Base-by-base conservation (phyloP, 2,329 filamentous ascomycete genomes). In the Pestalotiopsis sp. region DNA sequence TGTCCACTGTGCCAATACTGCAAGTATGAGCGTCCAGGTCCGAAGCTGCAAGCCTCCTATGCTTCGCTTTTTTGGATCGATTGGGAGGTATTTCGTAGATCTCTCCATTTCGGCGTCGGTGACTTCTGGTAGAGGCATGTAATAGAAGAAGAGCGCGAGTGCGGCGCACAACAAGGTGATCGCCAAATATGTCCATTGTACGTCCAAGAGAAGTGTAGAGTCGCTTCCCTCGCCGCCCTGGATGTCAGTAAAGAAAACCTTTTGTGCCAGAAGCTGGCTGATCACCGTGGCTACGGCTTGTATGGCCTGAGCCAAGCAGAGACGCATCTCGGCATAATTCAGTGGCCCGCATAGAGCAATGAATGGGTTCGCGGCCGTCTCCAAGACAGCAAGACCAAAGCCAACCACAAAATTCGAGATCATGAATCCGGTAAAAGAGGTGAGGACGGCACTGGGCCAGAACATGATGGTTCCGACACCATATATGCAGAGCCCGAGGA, bases 121-220 rank as follows among this genome's bases (percentile, higher is more conserved):
- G 9, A 89, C 85, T 72, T 91, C 90, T 0, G 89, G 89, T 2
- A 91, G 80, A 0, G 89, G 89, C 84, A 91, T 89, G 74, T 91
- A 92, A 76, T 88, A 91, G 77, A 92, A 91, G 76, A 91, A 88
- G 3, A 91, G 81, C 0, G 90, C 92, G 2, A 97, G 84, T 3
- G 88, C 83, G 66, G 91, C 92, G 69, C 92, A 93, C 68, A 94
- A 90, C 27, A 92, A 84, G 0, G 92, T 93, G 70, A 95, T 91
- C 67, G 90, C 91, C n/a, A 96, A 86, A 74, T 96, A 96, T 0
- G 93, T 92, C 91, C 92, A 97, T 79, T 96, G 94, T 1, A 95
- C 92, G 70, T 92, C 90, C 71, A 92, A 86, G 3, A 96, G 84
- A 1, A 87, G 87, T 38, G 84, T 79, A 2, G 84, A 76, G n/a